Percentiles rank a stretch among this genome's conserved stretches.
These are phyloP conservation scores for Chaetomium strumarium DNA, from an alignment of 2,329 filamentous ascomycete genomes.

Conservation along the genomic window DNA sequence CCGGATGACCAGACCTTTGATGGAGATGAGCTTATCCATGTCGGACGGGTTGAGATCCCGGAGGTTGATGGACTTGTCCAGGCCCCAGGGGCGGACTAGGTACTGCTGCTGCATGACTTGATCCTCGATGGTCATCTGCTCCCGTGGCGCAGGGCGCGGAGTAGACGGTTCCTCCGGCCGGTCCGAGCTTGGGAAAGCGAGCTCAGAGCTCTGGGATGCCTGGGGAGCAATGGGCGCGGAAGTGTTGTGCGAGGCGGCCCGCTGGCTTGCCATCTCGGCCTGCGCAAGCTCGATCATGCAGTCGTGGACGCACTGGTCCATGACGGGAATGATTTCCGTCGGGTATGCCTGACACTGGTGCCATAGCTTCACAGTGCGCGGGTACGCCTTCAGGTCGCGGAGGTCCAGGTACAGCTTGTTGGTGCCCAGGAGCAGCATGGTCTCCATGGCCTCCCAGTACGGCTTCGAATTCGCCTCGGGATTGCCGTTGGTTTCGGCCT, in stretches of 20 bases:
- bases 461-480: constrained; percentile 72
- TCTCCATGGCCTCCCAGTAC: constrained; percentile 79
- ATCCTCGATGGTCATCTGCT: constrained; percentile 60
- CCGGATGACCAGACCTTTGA: constrained; percentile 94
- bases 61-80: constrained; percentile 83
- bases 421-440: constrained; percentile 83
- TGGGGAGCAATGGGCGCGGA: constrained; percentile 40
- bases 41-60: constrained; percentile 91
- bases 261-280: constrained; percentile 66
- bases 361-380: constrained; percentile 88
- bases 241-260: constrained; percentile 51
- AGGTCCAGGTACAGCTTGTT: constrained; percentile 83
- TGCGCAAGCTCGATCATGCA: constrained; percentile 85
- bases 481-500: constrained; percentile 63
- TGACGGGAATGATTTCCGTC: constrained; percentile 90
- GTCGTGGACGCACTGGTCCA: constrained; percentile 93
- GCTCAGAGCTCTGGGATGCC: constrained; percentile 61
- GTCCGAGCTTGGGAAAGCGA: constrained; percentile 76
- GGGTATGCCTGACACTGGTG: constrained; percentile 92
- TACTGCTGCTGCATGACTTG: constrained; percentile 77
- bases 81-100: constrained; percentile 80
- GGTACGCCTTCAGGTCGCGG: constrained; percentile 85
- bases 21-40: constrained; percentile 90
- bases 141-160: constrained; percentile 38
- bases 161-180: constrained; percentile 48